phyloP scores from a whole-genome alignment of 2,329 filamentous ascomycete genomes.

The Furcasterigmium furcatum region DNA sequence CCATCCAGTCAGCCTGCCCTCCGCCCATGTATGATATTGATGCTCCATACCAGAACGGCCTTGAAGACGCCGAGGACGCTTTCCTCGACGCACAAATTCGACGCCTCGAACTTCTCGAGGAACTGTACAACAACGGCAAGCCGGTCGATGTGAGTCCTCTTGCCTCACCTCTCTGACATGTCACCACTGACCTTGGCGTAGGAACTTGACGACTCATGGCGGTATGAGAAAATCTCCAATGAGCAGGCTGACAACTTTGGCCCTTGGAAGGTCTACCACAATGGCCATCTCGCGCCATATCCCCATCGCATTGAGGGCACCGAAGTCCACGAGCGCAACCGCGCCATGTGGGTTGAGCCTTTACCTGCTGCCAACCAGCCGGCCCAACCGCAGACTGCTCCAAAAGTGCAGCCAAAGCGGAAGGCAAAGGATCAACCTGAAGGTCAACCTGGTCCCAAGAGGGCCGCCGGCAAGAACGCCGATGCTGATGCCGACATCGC shows the following conservation, averaged over 20 bases:
- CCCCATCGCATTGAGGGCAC: constrained; percentile 38
- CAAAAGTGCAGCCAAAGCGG: constrained; percentile 33
- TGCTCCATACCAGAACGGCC: constrained; percentile 22
- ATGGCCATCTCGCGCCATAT: constrained; percentile 41
- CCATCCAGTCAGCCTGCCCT: constrained; percentile 7
- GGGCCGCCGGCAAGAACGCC: constrained; percentile 18
- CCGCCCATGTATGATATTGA: constrained; percentile 5
- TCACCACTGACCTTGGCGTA: constrained; percentile 17
- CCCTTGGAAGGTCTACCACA: constrained; percentile 34
- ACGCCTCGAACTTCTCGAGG: constrained; percentile 40
- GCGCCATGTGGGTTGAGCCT: constrained; percentile 11
- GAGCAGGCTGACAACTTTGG: constrained; percentile 41
- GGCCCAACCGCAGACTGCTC: not conserved
- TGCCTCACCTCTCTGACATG: constrained; percentile 5
- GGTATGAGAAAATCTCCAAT: constrained; percentile 41
- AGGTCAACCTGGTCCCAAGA: constrained; percentile 47
- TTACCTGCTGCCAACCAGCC: constrained; percentile 3
- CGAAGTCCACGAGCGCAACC: constrained; percentile 15
- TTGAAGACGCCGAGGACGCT: constrained; percentile 33
- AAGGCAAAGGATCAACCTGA: constrained; percentile 48
- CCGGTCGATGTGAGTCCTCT: constrained; percentile 44
- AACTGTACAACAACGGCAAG: constrained; percentile 37
- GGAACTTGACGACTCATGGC: constrained; percentile 40
- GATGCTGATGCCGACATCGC: not conserved
- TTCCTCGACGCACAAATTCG: constrained; percentile 43